Percentiles rank a stretch among this genome's conserved stretches.
Evolutionary conservation across 192 early-diverging fungal genomes (phyloP).

Genomic region (Coemansia sp.): DNA sequence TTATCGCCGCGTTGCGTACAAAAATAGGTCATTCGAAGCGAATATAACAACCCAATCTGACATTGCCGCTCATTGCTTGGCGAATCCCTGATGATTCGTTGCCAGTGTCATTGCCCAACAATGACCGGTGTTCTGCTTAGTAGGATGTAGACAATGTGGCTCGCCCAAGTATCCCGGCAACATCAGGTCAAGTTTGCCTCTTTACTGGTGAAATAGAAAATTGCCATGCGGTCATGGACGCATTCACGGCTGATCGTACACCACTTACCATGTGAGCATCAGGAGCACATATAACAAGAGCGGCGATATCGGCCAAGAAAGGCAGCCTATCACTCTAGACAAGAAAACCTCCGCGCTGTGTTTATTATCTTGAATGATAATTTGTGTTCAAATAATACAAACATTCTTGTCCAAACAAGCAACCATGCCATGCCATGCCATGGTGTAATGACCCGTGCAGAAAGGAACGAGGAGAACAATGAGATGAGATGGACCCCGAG

Average conservation of each 20-base stretch:
- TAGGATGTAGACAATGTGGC: not conserved
- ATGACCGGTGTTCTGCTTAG: too few species aligned
- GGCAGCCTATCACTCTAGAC: not conserved
- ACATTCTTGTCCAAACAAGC: not conserved
- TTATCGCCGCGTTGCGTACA: not conserved
- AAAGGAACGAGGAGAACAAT: not conserved
- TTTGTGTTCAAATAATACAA: conserved; percentile 1
- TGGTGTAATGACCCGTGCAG: not conserved
- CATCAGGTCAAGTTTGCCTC: not conserved
- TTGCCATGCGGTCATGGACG: not conserved
- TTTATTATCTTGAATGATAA: not conserved
- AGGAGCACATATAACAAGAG: not conserved
- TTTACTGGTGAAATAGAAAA: not conserved
- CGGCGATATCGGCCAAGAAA: not conserved
- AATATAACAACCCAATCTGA: not conserved
- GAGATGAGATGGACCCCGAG: conserved; percentile 6
- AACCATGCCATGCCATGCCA: not conserved
- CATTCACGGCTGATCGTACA: not conserved
- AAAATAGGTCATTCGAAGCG: not conserved
- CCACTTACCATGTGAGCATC: not conserved
- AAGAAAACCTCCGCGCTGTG: not conserved
- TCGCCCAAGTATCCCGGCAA: not conserved
- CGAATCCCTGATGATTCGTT: too few species aligned
- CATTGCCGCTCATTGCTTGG: not conserved
- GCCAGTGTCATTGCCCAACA: not conserved